Conservation (phyloP, 2,329 filamentous ascomycete genomes). For the Aureobasidium zeae region DNA sequence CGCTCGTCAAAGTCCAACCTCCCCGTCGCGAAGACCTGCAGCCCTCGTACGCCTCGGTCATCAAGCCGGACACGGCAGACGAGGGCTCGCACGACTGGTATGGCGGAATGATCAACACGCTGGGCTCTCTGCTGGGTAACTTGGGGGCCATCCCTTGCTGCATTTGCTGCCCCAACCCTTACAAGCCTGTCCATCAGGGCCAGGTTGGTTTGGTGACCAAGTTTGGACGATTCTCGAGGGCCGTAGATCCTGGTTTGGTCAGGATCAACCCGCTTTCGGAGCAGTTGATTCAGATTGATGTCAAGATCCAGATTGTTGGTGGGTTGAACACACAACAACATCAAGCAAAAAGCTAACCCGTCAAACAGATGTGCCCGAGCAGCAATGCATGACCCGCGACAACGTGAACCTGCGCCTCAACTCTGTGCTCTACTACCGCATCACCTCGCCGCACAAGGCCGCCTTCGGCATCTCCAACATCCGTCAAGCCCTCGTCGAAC, state of each 20-base stretch:
- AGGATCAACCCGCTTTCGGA: constrained; percentile 96
- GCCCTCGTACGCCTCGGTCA: constrained; percentile 62
- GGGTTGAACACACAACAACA: constrained; percentile 23
- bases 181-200: constrained; percentile 84
- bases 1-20: constrained; percentile 56
- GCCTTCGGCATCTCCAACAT: constrained; percentile 95
- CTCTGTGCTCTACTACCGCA: constrained; percentile 98
- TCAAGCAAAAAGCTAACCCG: background rate
- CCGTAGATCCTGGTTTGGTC: constrained; percentile 91
- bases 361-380: constrained; percentile 71
- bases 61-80: constrained; percentile 56
- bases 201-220: constrained; percentile 93
- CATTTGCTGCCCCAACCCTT: constrained; percentile 86
- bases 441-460: constrained; percentile 88
- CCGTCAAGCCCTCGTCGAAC: constrained; percentile 90
- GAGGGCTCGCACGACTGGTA: constrained; percentile 78
- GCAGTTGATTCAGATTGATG: constrained; percentile 81
- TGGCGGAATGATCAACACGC: constrained; percentile 68
- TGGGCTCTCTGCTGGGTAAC: constrained; percentile 68
- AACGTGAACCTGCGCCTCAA: constrained; percentile 91
- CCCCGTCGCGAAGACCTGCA: constrained; percentile 77
- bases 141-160: constrained; percentile 86
- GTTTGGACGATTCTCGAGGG: constrained; percentile 89
- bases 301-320: constrained; percentile 95
- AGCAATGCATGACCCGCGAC: constrained; percentile 99